A percentile compares a stretch with the other conserved stretches of the same genome.
Conservation (phyloP, 345 rosid species). For the Rhodamnia argentea region DNA sequence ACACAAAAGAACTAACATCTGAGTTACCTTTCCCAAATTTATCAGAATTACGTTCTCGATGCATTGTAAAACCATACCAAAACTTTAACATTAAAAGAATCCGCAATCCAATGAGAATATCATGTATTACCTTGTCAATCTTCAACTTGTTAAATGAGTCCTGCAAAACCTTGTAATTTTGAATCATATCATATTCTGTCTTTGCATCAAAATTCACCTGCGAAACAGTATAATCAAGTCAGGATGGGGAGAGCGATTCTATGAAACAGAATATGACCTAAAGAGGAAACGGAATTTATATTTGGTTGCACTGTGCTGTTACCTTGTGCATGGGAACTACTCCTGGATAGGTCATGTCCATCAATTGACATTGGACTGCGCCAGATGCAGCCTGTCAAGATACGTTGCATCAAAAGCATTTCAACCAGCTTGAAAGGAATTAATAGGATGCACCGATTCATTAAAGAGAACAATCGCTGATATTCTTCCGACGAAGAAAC, state of each 20-base stretch:
- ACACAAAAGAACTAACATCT: neutral
- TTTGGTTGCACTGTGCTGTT: neutral
- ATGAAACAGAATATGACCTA: neutral
- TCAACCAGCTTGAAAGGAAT: neutral
- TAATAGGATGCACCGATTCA: neutral
- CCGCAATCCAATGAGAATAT: neutral
- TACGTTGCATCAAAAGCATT: neutral
- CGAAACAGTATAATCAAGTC: neutral
- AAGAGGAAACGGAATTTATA: neutral
- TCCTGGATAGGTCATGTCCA: slow-evolving; percentile 96
- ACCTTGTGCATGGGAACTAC: slow-evolving; percentile 99
- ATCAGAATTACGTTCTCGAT: neutral
- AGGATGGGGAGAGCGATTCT: neutral
- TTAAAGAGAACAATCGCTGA: neutral
- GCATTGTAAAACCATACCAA: neutral
- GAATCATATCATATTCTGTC: slow-evolving; percentile 94
- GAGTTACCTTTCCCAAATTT: neutral
- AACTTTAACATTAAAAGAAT: neutral
- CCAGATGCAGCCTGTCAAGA: slow-evolving; percentile 84
- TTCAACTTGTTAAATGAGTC: slow-evolving; percentile 89
- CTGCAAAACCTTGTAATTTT: slow-evolving; percentile 95
- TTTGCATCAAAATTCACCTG: slow-evolving; percentile 95
- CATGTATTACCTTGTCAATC: slow-evolving; percentile 56
- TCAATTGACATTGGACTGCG: slow-evolving; percentile 96
- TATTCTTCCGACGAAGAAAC: neutral